A percentile compares a stretch with the other conserved stretches of the same genome.
phyloP scores from a whole-genome alignment of 345 rosid genomes.

The Corchorus capsularis region DNA sequence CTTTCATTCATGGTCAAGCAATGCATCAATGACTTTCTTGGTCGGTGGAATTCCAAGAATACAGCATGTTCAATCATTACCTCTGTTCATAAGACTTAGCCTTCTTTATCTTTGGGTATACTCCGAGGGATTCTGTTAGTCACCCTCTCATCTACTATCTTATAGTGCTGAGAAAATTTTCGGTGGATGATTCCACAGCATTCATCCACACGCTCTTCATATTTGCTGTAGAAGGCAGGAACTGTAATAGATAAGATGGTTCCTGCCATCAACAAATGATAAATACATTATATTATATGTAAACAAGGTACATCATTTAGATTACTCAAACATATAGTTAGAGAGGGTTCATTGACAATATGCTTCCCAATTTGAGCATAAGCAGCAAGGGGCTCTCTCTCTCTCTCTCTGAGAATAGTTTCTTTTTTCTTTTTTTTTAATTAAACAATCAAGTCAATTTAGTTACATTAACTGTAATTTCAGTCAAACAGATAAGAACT shows the following conservation, averaged over 20 bases:
- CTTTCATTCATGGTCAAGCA: neutral
- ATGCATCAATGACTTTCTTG: neutral
- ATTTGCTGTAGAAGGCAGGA: slow-evolving; percentile 79
- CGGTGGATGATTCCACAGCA: slow-evolving; percentile 69
- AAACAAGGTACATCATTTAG: neutral
- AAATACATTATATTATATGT: slow-evolving; percentile 18
- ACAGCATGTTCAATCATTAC: neutral
- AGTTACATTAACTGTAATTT: neutral
- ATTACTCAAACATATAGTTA: neutral
- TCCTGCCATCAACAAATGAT: slow-evolving; percentile 48
- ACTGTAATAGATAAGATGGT: slow-evolving; percentile 71
- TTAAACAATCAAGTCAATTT: neutral
- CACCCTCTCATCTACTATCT: slow-evolving; percentile 75
- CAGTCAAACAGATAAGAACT: neutral
- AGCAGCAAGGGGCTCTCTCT: too few relatives aligned
- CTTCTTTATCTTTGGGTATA: slow-evolving; percentile 66
- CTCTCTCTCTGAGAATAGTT: too few relatives aligned
- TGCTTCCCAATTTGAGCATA: neutral
- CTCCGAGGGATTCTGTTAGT: slow-evolving; percentile 65
- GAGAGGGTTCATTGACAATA: slow-evolving; percentile 1
- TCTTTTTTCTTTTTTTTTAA: too few relatives aligned
- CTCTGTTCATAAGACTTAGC: slow-evolving; percentile 29
- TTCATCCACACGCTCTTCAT: slow-evolving; percentile 64
- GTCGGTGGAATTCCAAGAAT: neutral
- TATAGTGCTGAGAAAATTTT: slow-evolving; percentile 66